Evolutionary conservation across 1,284 basidiomycete genomes (phyloP), one percentile per base, ranked within the genome.

Genomic region (Thelephora terrestris): DNA sequence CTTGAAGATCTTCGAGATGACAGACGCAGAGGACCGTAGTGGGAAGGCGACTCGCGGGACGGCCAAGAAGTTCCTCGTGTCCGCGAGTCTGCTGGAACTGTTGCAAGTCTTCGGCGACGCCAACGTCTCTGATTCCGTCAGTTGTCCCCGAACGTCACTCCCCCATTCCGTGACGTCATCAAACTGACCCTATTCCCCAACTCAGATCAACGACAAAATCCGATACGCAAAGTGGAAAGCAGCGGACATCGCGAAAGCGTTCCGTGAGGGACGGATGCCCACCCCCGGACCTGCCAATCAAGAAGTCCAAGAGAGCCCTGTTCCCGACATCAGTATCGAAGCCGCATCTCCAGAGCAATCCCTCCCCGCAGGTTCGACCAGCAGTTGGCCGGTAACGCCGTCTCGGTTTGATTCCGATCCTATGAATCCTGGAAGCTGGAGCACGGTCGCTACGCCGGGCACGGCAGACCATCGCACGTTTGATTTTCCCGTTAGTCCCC

Each of bases 171-270:
- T 17, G 39, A 47, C 7, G 20, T 50, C 43, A 50, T 44, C 55
- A 32, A 53, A 45, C 21, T n/a, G 54, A 38, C 29, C 43, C 35
- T 21, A 16, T 17, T 44, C 29, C 9, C 20, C 23, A 3, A 20
- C 38, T 18, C 51, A 90, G 85, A 75, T 76, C 50, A 74, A 76
- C 51, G 83, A 83, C 53, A 94, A 92, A 66, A 78, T 91, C 46
- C 81, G 78, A 48, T 95, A 95, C 64, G 76, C 90, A 6, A 93
- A 93, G 66, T 94, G 91, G 91, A 93, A 92, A 63, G 91, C 91
- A 27, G 79, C 84, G 5, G 89, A 93, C 55, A 91, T 95, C 37
- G 77, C 84, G 17, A 93, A 88, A 63, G 89, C 91, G 2, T 77
- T 90, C 60, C 79, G 90, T n/a, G 90, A 93, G 63, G 90, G 89